A percentile compares a stretch with the other conserved stretches of the same genome.
These are phyloP conservation scores for Eudorina sp. DNA, from an alignment of 139 green algal species.

Conservation along the genomic window DNA sequence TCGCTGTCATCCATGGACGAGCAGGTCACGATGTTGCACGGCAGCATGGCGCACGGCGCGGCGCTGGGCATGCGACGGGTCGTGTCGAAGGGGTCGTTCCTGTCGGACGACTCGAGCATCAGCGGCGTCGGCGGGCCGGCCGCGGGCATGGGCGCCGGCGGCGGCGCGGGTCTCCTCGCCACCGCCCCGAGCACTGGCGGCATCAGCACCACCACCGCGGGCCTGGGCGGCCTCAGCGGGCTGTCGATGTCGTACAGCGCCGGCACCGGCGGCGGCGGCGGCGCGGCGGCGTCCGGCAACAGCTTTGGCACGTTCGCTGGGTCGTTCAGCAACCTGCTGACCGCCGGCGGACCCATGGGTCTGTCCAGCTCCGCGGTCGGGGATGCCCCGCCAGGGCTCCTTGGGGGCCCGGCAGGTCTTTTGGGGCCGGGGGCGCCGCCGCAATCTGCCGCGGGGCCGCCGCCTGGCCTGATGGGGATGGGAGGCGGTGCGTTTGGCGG, in stretches of 20 bases:
- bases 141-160: background rate
- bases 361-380: background rate
- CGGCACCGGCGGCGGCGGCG: background rate
- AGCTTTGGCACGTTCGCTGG: background rate
- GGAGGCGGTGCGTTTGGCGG: background rate
- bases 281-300: background rate
- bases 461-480: background rate
- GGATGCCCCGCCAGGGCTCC: background rate
- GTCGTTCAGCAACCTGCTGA: conserved; percentile 31
- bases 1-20: conserved; percentile 37
- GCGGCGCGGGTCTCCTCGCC: background rate
- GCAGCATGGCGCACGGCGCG: background rate
- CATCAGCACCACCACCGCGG: background rate
- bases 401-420: background rate
- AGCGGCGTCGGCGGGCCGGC: background rate
- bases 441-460: background rate
- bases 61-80: conserved; percentile 35
- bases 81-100: conserved; percentile 9
- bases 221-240: background rate
- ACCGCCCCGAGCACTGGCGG: background rate
- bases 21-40: conserved; percentile 35
- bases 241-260: background rate
- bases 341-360: background rate
- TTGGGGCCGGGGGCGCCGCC: background rate
- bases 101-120: background rate